phyloP scores from a whole-genome alignment of 768 basidiomycete genomes.

The Suillus weaverae region DNA sequence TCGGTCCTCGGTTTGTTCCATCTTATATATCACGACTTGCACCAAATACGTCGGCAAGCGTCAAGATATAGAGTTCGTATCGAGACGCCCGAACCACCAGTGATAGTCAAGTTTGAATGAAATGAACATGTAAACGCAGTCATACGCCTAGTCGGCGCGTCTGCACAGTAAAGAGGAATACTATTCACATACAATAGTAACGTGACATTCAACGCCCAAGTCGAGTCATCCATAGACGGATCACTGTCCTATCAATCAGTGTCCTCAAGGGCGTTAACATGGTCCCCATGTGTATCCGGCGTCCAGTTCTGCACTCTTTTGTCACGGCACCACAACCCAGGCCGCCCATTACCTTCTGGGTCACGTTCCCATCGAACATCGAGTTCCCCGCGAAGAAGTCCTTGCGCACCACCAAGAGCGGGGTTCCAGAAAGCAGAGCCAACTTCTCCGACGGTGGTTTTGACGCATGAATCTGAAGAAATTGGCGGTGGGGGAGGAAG shows the following conservation, averaged over 20 bases:
- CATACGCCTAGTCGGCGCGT: neutral
- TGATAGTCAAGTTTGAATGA: neutral
- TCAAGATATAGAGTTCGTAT: neutral
- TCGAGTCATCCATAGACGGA: neutral
- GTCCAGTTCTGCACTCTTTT: slow-evolving; percentile 23
- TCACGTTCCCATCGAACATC: slow-evolving; percentile 69
- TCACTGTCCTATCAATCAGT: neutral
- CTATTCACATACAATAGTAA: neutral
- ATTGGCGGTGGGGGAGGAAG: slow-evolving; percentile 47
- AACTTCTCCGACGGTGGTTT: slow-evolving; percentile 23
- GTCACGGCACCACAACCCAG: slow-evolving; percentile 42
- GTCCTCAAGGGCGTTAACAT: neutral
- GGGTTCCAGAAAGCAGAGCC: slow-evolving; percentile 69
- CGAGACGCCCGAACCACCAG: neutral
- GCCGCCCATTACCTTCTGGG: slow-evolving; percentile 23
- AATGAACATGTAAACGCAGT: neutral
- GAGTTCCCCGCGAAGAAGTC: slow-evolving; percentile 58
- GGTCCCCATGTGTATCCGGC: slow-evolving; percentile 8
- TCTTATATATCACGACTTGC: neutral
- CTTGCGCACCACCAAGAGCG: slow-evolving; percentile 54
- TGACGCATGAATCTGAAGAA: slow-evolving; percentile 1
- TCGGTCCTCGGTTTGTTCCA: neutral
- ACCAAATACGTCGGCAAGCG: neutral
- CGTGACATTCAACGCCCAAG: neutral
- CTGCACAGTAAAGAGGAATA: neutral